Conservation (phyloP, 306 rosid species). For the Mimosa pudica region DNA sequence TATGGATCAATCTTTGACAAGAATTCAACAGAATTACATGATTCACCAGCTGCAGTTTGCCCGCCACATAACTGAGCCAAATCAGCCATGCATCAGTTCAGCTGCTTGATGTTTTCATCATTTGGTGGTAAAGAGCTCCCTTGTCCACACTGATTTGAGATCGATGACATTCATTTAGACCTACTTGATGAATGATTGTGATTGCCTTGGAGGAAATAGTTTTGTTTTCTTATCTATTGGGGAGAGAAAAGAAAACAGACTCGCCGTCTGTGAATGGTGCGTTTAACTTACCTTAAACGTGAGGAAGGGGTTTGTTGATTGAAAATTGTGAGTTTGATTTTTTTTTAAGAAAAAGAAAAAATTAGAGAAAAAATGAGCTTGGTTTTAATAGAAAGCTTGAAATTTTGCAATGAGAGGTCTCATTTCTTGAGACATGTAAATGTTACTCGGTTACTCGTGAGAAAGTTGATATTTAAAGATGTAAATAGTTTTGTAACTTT, state of each 20-base stretch:
- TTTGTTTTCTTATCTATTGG: constrained; percentile 5
- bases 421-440: constrained; percentile 40
- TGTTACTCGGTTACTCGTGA: constrained; percentile 20
- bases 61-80: not conserved
- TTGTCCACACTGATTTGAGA: not conserved
- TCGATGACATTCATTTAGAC: constrained; percentile 20
- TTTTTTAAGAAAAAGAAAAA: not conserved
- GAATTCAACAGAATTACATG: constrained; percentile 35
- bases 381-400: constrained; percentile 40
- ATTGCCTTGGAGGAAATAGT: constrained; percentile 11
- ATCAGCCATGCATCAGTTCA: not conserved
- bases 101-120: not conserved
- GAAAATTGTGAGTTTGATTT: constrained; percentile 33
- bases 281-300: constrained; percentile 22
- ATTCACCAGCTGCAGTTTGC: constrained; percentile 29
- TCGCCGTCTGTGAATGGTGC: not conserved
- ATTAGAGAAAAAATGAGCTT: constrained; percentile 24
- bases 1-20: no score
- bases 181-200: constrained; percentile 11
- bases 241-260: constrained; percentile 12
- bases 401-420: constrained; percentile 41
- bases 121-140: not conserved
- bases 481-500: not conserved
- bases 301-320: constrained; percentile 13
- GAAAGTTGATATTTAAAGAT: constrained; percentile 2